phyloP scores from a whole-genome alignment of 2,329 filamentous ascomycete species.

The Penicillium expansum region DNA sequence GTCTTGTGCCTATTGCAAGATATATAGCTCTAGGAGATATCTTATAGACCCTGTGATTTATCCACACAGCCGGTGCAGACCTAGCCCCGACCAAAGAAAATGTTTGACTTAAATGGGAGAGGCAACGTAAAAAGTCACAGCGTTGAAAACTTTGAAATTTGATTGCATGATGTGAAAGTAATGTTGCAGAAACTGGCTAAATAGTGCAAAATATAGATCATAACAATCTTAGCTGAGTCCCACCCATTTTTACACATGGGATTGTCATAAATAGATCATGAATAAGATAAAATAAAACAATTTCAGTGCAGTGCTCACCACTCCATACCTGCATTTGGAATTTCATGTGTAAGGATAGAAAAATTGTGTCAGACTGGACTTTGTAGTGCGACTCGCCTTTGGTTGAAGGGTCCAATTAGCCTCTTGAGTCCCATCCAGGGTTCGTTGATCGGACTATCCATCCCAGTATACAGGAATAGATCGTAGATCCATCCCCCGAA shows the following conservation, averaged over 20 bases:
- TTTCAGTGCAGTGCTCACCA: background rate
- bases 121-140: background rate
- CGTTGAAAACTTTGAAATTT: background rate
- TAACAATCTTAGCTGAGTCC: background rate
- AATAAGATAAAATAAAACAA: background rate
- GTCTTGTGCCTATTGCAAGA: background rate
- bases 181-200: background rate
- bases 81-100: background rate
- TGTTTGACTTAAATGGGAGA: background rate
- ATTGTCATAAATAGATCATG: background rate
- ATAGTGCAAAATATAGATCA: background rate
- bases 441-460: constrained; percentile 65
- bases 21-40: background rate
- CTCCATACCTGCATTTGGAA: background rate
- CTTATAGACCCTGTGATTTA: background rate
- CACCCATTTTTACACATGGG: background rate
- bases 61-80: too few relatives aligned
- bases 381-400: constrained; percentile 9
- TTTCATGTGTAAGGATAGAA: background rate
- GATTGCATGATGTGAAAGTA: background rate
- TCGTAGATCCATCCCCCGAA: constrained; percentile 68
- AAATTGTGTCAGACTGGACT: constrained; percentile 18
- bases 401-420: constrained; percentile 35
- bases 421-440: constrained; percentile 63
- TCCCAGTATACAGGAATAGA: constrained; percentile 65